Percentiles rank a stretch among this genome's conserved stretches.
Evolutionary conservation across 768 basidiomycete genomes (phyloP).

Genomic region (Mycena crocata): DNA sequence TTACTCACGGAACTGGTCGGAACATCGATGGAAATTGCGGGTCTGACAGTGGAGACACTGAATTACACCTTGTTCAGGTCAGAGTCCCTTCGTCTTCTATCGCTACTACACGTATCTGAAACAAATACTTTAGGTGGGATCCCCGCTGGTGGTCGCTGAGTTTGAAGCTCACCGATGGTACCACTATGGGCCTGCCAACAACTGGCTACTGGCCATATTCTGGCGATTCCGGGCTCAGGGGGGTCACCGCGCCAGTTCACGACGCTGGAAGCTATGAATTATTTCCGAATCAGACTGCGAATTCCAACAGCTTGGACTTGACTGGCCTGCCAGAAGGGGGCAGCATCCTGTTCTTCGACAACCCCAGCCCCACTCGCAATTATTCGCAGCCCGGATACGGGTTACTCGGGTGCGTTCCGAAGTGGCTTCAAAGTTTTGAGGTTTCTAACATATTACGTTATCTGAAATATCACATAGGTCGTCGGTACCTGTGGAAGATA

Average conservation of each 20-base stretch:
- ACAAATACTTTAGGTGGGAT: constrained; percentile 40
- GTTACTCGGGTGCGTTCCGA: constrained; percentile 37
- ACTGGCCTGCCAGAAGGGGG: constrained; percentile 31
- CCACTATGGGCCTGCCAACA: constrained; percentile 41
- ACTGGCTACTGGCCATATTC: constrained; percentile 48
- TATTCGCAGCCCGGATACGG: constrained; percentile 44
- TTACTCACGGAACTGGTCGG: constrained; percentile 39
- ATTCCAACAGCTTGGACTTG: constrained; percentile 38
- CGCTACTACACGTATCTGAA: background rate
- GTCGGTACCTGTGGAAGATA: constrained; percentile 28
- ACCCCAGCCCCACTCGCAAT: constrained; percentile 45
- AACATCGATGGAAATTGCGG: constrained; percentile 37
- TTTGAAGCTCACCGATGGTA: constrained; percentile 42
- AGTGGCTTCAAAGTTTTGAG: no score
- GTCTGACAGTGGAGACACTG: constrained; percentile 39
- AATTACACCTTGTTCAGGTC: constrained; percentile 41
- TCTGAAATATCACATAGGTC: constrained; percentile 40
- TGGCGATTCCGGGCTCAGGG: constrained; percentile 39
- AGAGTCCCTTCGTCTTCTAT: no score
- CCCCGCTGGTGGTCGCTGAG: constrained; percentile 48
- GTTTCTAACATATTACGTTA: no score
- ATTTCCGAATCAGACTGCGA: constrained; percentile 29
- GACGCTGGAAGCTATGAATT: constrained; percentile 43
- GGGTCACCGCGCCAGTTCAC: constrained; percentile 41
- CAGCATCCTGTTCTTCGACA: constrained; percentile 44